Percentiles rank a stretch among this genome's conserved stretches.
phyloP scores from a whole-genome alignment of 345 rosid species.

The Ceriops tagal region DNA sequence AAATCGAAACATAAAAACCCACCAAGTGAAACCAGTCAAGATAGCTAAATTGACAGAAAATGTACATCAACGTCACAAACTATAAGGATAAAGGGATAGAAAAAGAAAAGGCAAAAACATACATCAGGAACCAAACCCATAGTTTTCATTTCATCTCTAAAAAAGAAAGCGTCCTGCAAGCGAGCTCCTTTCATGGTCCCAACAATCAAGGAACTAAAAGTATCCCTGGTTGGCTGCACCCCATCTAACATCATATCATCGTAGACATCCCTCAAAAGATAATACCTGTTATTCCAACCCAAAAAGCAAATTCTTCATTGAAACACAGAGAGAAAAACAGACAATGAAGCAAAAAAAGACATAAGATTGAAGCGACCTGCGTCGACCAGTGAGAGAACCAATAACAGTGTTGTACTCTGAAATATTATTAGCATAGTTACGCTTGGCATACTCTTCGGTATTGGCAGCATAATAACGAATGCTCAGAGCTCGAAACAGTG shows the following conservation, averaged over 20 bases:
- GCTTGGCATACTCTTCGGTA: conserved; percentile 48
- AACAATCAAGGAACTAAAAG: conserved; percentile 66
- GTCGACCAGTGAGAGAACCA: conserved; percentile 51
- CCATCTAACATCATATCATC: conserved; percentile 95
- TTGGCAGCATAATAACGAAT: conserved; percentile 49
- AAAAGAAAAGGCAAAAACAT: conserved; percentile 16
- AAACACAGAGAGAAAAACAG: background rate
- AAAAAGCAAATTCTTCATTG: background rate
- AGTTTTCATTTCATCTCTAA: conserved; percentile 81
- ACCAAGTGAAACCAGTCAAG: no score
- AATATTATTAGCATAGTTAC: conserved; percentile 70
- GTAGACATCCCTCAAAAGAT: conserved; percentile 71
- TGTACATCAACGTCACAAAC: background rate
- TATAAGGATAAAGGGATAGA: background rate
- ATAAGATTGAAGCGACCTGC: conserved; percentile 44
- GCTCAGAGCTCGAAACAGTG: conserved; percentile 45
- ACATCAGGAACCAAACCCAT: conserved; percentile 94
- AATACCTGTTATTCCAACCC: conserved; percentile 36
- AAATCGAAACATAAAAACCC: background rate
- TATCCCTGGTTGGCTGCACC: conserved; percentile 76
- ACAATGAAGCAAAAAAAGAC: background rate
- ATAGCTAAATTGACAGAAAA: no score
- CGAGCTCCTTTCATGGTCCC: conserved; percentile 92
- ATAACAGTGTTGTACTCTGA: conserved; percentile 77
- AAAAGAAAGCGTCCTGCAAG: conserved; percentile 74